These are phyloP conservation scores for Ceratobasidium sp. DNA, from an alignment of 1,284 basidiomycete species.

Conservation along the genomic window DNA sequence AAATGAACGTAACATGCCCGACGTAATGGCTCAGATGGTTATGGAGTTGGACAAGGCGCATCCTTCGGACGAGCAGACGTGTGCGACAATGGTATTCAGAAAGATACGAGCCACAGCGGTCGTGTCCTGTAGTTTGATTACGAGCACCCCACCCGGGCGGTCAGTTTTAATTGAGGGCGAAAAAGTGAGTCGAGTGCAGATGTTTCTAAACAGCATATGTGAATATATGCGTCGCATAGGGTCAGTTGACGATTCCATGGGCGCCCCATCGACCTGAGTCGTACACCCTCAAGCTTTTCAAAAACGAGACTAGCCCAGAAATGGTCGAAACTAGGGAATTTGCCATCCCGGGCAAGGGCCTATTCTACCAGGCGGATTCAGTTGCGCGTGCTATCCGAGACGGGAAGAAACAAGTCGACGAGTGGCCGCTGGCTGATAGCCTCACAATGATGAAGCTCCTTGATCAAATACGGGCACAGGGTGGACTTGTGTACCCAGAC, in stretches of 20 bases:
- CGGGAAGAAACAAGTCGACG: slow-evolving; percentile 49
- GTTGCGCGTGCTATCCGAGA: slow-evolving; percentile 55
- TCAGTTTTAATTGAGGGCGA: slow-evolving; percentile 36
- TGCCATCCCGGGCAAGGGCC: slow-evolving; percentile 49
- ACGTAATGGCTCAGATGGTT: slow-evolving; percentile 50
- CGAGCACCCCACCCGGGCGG: slow-evolving; percentile 40
- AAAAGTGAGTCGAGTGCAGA: slow-evolving; percentile 20
- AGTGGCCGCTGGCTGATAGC: slow-evolving; percentile 49
- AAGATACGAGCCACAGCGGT: slow-evolving; percentile 51
- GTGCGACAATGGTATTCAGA: slow-evolving; percentile 53
- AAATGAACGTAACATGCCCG: slow-evolving; percentile 47
- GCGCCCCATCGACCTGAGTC: slow-evolving; percentile 43
- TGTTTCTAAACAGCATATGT: neutral
- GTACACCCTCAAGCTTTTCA: slow-evolving; percentile 46
- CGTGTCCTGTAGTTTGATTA: slow-evolving; percentile 39
- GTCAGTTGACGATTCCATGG: slow-evolving; percentile 44
- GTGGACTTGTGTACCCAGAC: slow-evolving; percentile 18
- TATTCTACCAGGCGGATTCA: slow-evolving; percentile 50
- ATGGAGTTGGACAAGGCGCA: slow-evolving; percentile 44
- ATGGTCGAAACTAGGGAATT: slow-evolving; percentile 44
- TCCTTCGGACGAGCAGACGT: slow-evolving; percentile 53
- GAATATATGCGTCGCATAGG: slow-evolving; percentile 21
- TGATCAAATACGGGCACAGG: slow-evolving; percentile 47
- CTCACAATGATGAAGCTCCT: slow-evolving; percentile 51
- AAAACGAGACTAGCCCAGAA: slow-evolving; percentile 45